Evolutionary conservation across 148 eudicot species (phyloP), one percentile per base, ranked within the genome.

Genomic region (Camellia japonica): DNA sequence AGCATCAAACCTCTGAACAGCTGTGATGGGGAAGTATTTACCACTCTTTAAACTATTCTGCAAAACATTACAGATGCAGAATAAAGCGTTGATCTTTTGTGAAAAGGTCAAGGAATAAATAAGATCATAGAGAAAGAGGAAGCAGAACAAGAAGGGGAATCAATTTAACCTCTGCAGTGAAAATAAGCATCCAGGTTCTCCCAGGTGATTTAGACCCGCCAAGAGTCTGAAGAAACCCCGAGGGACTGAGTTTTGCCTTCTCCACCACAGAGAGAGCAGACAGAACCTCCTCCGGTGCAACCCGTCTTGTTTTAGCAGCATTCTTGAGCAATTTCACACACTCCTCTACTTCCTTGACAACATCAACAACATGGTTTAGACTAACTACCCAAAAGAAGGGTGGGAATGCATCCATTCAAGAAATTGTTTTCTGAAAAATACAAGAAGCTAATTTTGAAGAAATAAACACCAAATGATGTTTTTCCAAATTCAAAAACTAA

Each of bases 1-100:
- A 5, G 99, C 97, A 88, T 95, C 99, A 54, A 95, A 95, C 83
- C 99, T 92, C 87, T 95, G 99, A 76, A 95, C 90, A 59, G 99
- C 99, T 56, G 99, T 95, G 72, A 95, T 56, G 42, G 98, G 99
- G 79, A 95, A 90, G 65, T 93, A 95, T 80, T 71, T 87, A 19
- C 99, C 99, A 5, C 91, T 83, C 64, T 87, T 81, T 71, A 89
- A 54, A 61, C 81, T 66, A 73, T 91, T 92, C 99, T 95, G 84
- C 73, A 80, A 52, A 73, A 56, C 58, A 80, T 46, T 55, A 23
- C 6, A 74, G 15, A 73, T 20, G 41, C 4, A 0, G 18, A 20
- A 73, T 52, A 49, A 30, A 77, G 51, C n/a, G 23, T 54, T 65
- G 70, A 13, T 20, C 2, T 49, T 65, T 19, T 16, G 16, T 52